phyloP scores from a whole-genome alignment of 129 eudicot genomes.

The Helichrysum umbraculigerum region DNA sequence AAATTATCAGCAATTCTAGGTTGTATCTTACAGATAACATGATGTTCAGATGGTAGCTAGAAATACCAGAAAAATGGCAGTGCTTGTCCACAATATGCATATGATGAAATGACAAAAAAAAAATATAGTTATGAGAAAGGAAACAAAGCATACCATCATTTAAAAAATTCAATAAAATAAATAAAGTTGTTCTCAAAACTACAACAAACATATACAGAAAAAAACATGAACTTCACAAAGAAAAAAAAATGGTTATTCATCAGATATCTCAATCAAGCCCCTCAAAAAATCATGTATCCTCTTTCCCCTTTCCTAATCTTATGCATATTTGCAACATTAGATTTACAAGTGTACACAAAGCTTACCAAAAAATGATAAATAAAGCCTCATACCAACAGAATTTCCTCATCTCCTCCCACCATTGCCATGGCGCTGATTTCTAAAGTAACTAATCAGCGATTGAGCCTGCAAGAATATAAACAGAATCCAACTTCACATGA shows the following conservation, averaged over 20 bases:
- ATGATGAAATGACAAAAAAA: slow-evolving; percentile 8
- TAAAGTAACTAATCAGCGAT: slow-evolving; percentile 64
- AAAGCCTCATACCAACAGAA: not conserved
- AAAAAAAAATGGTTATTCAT: slow-evolving; percentile 14
- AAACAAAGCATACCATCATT: not conserved
- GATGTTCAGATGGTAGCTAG: not conserved
- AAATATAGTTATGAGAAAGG: not conserved
- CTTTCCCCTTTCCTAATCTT: slow-evolving; percentile 14
- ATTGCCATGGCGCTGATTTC: slow-evolving; percentile 69
- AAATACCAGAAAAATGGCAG: not conserved
- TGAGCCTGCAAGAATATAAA: slow-evolving; percentile 64
- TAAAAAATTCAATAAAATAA: slow-evolving; percentile 6
- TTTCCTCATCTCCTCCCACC: slow-evolving; percentile 61
- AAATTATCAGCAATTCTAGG: too few species aligned
- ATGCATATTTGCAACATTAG: slow-evolving; percentile 39
- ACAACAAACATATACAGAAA: slow-evolving; percentile 32
- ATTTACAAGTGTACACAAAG: slow-evolving; percentile 45
- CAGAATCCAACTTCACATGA: not conserved
- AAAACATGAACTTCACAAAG: slow-evolving; percentile 28
- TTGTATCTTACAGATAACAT: not conserved
- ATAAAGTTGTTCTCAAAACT: slow-evolving; percentile 25
- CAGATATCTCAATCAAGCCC: slow-evolving; percentile 20
- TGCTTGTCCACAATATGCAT: not conserved
- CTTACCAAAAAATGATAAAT: slow-evolving; percentile 31
- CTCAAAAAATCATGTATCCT: slow-evolving; percentile 32